phyloP scores from a whole-genome alignment of 2,329 filamentous ascomycete species.

The Pseudogymnoascus sp. region DNA sequence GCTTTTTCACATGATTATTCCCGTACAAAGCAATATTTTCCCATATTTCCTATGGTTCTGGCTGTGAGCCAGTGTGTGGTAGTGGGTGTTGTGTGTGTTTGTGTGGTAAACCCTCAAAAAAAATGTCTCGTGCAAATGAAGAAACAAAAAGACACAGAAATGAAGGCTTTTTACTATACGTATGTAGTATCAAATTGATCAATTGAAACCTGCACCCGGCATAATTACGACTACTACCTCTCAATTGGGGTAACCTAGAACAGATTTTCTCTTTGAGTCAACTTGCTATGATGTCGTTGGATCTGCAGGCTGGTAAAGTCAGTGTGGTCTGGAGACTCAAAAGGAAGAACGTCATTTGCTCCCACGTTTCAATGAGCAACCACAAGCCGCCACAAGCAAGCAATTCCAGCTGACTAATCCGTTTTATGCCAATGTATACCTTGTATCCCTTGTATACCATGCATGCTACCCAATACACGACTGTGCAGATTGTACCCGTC shows the following conservation, averaged over 20 bases:
- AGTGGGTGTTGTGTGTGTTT: neutral
- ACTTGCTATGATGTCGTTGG: constrained; percentile 5
- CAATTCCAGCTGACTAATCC: neutral
- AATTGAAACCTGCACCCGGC: neutral
- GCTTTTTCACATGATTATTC: constrained; percentile 9
- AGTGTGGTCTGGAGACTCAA: constrained; percentile 1
- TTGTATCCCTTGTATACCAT: neutral
- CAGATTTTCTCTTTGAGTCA: neutral
- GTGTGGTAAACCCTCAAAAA: neutral
- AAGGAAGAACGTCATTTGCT: neutral
- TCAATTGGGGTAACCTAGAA: neutral
- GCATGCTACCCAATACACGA: neutral
- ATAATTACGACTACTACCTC: neutral
- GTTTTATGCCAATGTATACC: neutral
- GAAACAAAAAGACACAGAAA: neutral
- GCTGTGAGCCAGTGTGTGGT: neutral
- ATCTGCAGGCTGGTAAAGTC: constrained; percentile 3
- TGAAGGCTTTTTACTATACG: neutral
- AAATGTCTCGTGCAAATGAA: constrained; percentile 3
- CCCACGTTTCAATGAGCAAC: neutral
- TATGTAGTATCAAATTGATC: neutral
- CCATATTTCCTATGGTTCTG: neutral
- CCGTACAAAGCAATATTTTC: neutral
- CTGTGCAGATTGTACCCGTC: constrained; percentile 4
- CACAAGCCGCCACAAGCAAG: no score